phyloP scores from a whole-genome alignment of 169 alveolate species.

The Perkinsus marinus region DNA sequence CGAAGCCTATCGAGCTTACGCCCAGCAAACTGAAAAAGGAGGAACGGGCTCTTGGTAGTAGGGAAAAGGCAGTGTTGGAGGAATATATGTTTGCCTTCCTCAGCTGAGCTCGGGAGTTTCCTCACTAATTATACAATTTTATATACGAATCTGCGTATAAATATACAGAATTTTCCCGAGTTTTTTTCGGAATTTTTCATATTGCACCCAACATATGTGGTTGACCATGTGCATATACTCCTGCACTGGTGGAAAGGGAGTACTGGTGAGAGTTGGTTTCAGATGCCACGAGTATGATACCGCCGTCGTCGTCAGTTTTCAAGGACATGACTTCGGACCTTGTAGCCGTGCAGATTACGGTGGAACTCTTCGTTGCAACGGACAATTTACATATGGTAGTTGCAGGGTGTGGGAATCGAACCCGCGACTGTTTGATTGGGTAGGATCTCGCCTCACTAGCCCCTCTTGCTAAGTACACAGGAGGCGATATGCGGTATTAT shows the following conservation, averaged over 20 bases:
- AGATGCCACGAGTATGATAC: background rate
- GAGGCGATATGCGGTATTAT: slow-evolving; percentile 60
- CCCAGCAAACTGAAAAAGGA: background rate
- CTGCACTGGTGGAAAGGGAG: no score
- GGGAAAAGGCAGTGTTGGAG: background rate
- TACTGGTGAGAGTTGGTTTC: background rate
- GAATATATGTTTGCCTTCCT: no score
- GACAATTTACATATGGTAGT: slow-evolving; percentile 44
- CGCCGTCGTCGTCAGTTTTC: background rate
- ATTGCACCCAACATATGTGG: no score
- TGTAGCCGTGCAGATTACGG: slow-evolving; percentile 37
- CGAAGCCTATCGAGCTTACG: background rate
- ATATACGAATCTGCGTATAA: no score
- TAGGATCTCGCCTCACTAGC: slow-evolving; percentile 42
- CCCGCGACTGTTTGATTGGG: background rate
- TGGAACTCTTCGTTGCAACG: slow-evolving; percentile 51
- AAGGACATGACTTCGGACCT: slow-evolving; percentile 22
- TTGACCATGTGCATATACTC: no score
- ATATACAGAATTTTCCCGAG: no score
- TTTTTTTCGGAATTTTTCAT: no score
- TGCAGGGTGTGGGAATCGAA: background rate
- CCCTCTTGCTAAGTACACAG: slow-evolving; percentile 51
- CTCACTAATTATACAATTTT: no score
- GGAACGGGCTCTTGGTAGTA: background rate
- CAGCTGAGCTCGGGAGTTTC: no score